Conservation (phyloP, 1,139 yeast species). For the Kodamaea sp. region DNA sequence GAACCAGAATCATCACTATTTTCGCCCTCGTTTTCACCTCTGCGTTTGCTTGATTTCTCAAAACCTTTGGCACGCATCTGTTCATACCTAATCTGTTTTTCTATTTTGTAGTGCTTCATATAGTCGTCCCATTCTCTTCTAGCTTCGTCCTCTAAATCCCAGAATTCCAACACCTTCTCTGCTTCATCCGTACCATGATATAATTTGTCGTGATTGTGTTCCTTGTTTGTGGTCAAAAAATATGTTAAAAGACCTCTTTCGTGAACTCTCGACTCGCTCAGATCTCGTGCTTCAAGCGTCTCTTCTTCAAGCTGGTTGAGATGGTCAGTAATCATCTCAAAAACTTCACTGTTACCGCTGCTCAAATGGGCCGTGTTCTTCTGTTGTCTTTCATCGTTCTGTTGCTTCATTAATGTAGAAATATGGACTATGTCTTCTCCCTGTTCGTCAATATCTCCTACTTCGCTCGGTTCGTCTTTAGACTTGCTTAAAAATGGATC, state of each 20-base stretch:
- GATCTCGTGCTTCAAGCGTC: slow-evolving; percentile 21
- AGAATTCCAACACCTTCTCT: slow-evolving; percentile 13
- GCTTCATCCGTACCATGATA: slow-evolving; percentile 15
- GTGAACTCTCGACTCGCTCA: slow-evolving; percentile 19
- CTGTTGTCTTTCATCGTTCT: slow-evolving; percentile 2
- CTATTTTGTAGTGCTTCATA: background rate
- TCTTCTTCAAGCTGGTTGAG: slow-evolving; percentile 12
- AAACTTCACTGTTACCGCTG: slow-evolving; percentile 6
- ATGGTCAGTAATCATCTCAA: slow-evolving; percentile 13
- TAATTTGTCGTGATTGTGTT: slow-evolving; percentile 7
- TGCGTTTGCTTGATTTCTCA: background rate
- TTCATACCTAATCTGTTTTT: background rate
- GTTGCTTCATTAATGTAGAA: slow-evolving; percentile 3
- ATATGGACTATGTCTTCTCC: slow-evolving; percentile 5
- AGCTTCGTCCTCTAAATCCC: slow-evolving; percentile 11
- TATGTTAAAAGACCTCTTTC: slow-evolving; percentile 22
- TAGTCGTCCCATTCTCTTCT: slow-evolving; percentile 1
- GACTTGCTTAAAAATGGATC: slow-evolving; percentile 9
- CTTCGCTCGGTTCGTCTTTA: background rate
- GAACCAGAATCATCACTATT: background rate
- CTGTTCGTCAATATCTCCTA: slow-evolving; percentile 2
- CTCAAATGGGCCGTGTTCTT: slow-evolving; percentile 2
- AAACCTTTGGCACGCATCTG: background rate
- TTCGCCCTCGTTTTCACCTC: background rate
- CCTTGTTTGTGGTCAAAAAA: slow-evolving; percentile 13